These are phyloP conservation scores for Lachnellula subtilissima DNA, from an alignment of 2,329 filamentous ascomycete genomes.

Conservation along the genomic window DNA sequence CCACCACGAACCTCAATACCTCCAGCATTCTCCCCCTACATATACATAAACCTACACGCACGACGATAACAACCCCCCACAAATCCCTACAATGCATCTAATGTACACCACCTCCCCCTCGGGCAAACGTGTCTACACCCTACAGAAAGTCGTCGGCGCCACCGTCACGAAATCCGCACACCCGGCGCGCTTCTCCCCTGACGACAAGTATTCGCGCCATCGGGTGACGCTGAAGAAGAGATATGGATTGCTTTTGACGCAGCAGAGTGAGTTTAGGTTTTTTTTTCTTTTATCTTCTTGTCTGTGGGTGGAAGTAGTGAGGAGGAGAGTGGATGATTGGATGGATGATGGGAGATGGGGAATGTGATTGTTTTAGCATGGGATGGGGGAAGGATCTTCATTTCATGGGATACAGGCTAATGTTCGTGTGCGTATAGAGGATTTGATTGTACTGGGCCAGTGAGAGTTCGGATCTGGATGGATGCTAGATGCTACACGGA, in stretches of 20 bases:
- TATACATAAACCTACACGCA: too few relatives aligned
- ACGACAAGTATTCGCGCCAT: conserved; percentile 98
- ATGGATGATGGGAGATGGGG: too few relatives aligned
- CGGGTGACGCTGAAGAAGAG: conserved; percentile 92
- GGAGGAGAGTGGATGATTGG: not conserved
- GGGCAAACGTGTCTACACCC: conserved; percentile 89
- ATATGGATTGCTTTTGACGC: conserved; percentile 81
- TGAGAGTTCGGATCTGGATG: conserved; percentile 18
- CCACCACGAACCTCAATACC: too few relatives aligned
- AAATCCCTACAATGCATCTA: conserved; percentile 52
- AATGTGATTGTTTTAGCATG: too few relatives aligned
- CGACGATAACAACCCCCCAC: conserved; percentile 1
- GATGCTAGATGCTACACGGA: not conserved
- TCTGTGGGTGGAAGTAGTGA: too few relatives aligned
- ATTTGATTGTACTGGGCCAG: conserved; percentile 40
- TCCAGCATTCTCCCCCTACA: too few relatives aligned
- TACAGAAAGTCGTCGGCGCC: conserved; percentile 81
- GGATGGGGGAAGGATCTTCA: conserved; percentile 1
- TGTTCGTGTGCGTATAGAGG: conserved; percentile 30
- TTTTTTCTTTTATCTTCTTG: too few relatives aligned
- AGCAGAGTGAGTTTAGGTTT: conserved; percentile 60
- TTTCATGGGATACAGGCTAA: conserved; percentile 22
- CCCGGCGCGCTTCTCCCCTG: conserved; percentile 92
- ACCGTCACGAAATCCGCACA: conserved; percentile 94
- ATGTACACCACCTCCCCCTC: conserved; percentile 80